Percentiles rank a stretch among this genome's conserved stretches.
Conservation (phyloP, 306 rosid species). For the Rosa persica region DNA sequence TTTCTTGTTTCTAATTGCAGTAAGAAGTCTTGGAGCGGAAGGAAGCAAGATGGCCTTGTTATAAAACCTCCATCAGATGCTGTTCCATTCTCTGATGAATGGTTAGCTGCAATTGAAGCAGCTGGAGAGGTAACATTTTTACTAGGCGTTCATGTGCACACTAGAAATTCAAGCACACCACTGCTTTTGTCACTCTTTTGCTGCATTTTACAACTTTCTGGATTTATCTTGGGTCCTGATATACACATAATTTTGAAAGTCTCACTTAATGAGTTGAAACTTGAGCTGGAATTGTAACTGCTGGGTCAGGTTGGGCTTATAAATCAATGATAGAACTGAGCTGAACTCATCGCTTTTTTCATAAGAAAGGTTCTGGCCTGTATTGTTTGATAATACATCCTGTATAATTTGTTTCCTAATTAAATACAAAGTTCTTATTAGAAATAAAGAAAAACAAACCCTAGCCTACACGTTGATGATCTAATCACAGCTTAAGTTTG, state of each 20-base stretch:
- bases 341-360: neutral
- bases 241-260: neutral
- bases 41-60: slow-evolving; percentile 40
- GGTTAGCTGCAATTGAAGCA: slow-evolving; percentile 93
- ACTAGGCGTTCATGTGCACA: neutral
- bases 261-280: neutral
- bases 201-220: neutral
- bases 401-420: neutral
- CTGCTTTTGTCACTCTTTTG: neutral
- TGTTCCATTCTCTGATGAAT: slow-evolving; percentile 87
- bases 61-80: slow-evolving; percentile 56
- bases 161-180: neutral
- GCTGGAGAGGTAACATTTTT: slow-evolving; percentile 83
- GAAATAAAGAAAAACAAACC: neutral
- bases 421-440: neutral
- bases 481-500: neutral
- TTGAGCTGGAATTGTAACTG: neutral
- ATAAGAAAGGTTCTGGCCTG: neutral
- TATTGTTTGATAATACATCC: neutral
- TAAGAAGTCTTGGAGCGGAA: slow-evolving; percentile 29
- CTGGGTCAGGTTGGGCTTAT: neutral
- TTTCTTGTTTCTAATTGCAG: slow-evolving; percentile 38
- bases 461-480: neutral
- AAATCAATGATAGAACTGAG: neutral
- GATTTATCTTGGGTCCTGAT: neutral